A percentile compares a stretch with the other conserved stretches of the same genome.
Conservation (phyloP, 73 alveolate genomes). For the Paramecium octaurelia region DNA sequence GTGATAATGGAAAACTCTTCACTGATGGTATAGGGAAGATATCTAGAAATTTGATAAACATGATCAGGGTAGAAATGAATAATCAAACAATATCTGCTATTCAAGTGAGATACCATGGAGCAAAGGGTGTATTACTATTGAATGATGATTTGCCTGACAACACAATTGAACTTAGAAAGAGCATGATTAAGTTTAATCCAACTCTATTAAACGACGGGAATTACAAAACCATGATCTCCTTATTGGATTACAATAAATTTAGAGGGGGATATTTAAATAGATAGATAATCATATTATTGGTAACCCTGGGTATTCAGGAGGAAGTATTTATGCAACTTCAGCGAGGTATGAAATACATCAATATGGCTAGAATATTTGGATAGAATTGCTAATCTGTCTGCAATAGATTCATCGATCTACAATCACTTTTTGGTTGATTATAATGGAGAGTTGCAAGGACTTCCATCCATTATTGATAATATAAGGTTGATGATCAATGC, state of each 20-base stretch:
- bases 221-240: slow-evolving; percentile 63
- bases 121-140: slow-evolving; percentile 83
- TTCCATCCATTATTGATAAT: neutral
- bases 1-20: slow-evolving; percentile 13
- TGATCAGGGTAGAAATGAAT: slow-evolving; percentile 66
- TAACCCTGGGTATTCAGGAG: slow-evolving; percentile 67
- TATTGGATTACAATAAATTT: slow-evolving; percentile 75
- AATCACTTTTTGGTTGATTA: slow-evolving; percentile 34
- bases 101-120: slow-evolving; percentile 81
- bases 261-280: slow-evolving; percentile 83
- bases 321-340: slow-evolving; percentile 61
- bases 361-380: slow-evolving; percentile 53
- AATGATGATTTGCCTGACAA: slow-evolving; percentile 73
- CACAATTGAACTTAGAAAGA: slow-evolving; percentile 76
- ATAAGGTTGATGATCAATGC: slow-evolving; percentile 9
- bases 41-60: slow-evolving; percentile 73
- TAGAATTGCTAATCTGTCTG: slow-evolving; percentile 60
- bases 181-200: slow-evolving; percentile 78
- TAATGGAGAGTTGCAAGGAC: slow-evolving; percentile 22
- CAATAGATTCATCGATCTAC: slow-evolving; percentile 56
- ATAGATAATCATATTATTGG: slow-evolving; percentile 75
- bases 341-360: neutral
- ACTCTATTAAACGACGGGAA: slow-evolving; percentile 16
- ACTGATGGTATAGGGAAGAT: slow-evolving; percentile 88
- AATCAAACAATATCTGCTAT: slow-evolving; percentile 77